Conservation (phyloP, 257 asterid species). For the Nicotiana knightiana region DNA sequence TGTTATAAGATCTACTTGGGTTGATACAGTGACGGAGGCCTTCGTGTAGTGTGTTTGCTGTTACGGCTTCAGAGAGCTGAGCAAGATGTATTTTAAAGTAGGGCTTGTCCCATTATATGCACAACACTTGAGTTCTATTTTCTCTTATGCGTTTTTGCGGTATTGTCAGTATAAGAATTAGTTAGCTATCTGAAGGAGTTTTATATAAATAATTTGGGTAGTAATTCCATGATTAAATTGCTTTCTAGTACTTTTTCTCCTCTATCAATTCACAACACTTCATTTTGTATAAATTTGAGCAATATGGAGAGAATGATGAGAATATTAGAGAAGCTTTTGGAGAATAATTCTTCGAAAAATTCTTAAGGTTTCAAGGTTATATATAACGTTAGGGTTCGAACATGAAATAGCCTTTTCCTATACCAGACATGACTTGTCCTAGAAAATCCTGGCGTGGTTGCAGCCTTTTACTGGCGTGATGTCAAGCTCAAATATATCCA, state of each 20-base stretch:
- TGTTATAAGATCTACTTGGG: not conserved
- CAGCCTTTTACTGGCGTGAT: not conserved
- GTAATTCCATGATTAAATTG: not conserved
- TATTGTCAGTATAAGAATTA: not conserved
- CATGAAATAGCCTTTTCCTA: not conserved
- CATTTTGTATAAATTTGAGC: not conserved
- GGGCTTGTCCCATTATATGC: not conserved
- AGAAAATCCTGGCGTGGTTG: slow-evolving; percentile 1
- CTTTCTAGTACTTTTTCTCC: not conserved
- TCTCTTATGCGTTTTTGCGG: not conserved
- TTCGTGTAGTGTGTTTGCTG: not conserved
- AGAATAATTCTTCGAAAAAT: not conserved
- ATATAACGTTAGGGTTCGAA: not conserved
- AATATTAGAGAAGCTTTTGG: not conserved
- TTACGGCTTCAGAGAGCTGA: not conserved
- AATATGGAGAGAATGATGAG: slow-evolving; percentile 2
- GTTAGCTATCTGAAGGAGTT: not conserved
- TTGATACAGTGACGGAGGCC: not conserved
- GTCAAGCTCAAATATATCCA: not conserved
- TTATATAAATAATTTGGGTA: not conserved
- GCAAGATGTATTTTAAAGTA: not conserved
- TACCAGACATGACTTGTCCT: not conserved
- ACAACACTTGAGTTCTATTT: not conserved
- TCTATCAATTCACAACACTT: not conserved
- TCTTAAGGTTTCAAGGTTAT: not conserved